These are phyloP conservation scores for Vaccinium macrocarpon DNA, from an alignment of 148 eudicot genomes.

Conservation along the genomic window DNA sequence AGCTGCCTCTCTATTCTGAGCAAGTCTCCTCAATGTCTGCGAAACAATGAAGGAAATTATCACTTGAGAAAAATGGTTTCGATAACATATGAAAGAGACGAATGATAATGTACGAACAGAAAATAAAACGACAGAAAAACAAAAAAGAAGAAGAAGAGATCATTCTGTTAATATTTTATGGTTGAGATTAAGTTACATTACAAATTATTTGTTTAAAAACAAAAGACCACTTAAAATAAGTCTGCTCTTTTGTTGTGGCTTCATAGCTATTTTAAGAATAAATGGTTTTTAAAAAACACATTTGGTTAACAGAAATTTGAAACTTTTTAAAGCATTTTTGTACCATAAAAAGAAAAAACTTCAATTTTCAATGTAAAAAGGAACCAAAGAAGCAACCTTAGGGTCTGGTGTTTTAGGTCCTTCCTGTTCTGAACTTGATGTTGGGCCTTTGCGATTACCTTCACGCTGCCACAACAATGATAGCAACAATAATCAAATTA, in stretches of 20 bases:
- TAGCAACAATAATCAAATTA: conserved; percentile 3
- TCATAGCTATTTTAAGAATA: neutral
- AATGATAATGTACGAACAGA: neutral
- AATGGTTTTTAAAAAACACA: too few relatives aligned
- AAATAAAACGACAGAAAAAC: neutral
- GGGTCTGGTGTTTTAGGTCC: conserved; percentile 88
- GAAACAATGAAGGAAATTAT: conserved; percentile 14
- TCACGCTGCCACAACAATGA: conserved; percentile 61
- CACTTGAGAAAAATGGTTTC: neutral
- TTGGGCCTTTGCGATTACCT: conserved; percentile 75
- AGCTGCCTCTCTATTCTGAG: conserved; percentile 99
- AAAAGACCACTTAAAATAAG: neutral
- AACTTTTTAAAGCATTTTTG: neutral
- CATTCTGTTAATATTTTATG: neutral
- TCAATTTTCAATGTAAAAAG: neutral
- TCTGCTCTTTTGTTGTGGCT: neutral
- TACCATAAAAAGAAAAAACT: neutral
- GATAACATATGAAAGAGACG: neutral
- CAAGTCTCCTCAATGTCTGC: conserved; percentile 96
- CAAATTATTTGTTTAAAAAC: neutral
- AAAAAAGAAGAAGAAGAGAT: neutral
- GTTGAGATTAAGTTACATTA: neutral
- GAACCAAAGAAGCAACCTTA: conserved; percentile 44
- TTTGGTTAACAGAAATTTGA: neutral
- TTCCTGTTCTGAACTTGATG: conserved; percentile 71